Evolutionary conservation across 768 basidiomycete species (phyloP), one percentile per base, ranked within the genome.

Genomic region (Boletus rubroflammeus): DNA sequence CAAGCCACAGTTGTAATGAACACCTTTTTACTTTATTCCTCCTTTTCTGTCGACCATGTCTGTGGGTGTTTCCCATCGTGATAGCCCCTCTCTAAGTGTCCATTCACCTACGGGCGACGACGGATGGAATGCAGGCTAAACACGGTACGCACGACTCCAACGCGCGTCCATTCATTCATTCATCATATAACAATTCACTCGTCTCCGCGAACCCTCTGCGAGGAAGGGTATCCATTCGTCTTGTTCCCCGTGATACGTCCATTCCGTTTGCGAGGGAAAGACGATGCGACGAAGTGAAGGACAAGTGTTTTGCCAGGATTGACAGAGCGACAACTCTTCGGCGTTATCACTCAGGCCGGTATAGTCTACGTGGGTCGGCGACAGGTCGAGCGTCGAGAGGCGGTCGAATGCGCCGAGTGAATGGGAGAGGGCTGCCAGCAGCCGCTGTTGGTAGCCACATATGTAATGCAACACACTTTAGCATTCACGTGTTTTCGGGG

Each of bases 321-420:
- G 59, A 59, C 83, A 84, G 26, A 86, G 73, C 1, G 72, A 21
- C 14, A 15, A 9, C 3, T 46, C 29, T 47, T 26, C 17, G 26
- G 42, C 10, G 42, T 5, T 11, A 6, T 17, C 15, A 43, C 42
- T 26, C 42, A 5, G 15, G 15, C 11, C 5, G 28, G 19, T 45
- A 8, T 31, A 21, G 45, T 46, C 21, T 8, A 10, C 19, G 7
- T 26, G 42, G 25, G 42, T 26, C 42, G 82, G 81, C 2, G 84
- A 84, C 34, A 87, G 72, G 66, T 86, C 85, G 62, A 87, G 77
- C 56, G 71, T 73, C 42, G 72, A 68, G 53, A 85, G 72, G 15
- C 73, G 72, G 25, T 65, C 69, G 64, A 85, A 83, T 3, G 76
- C 75, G 49, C 25, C 42, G 10, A 26, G 25, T 6, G 6, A 11